phyloP scores from a whole-genome alignment of 2,329 filamentous ascomycete species.

The Thielaviopsis musarum region DNA sequence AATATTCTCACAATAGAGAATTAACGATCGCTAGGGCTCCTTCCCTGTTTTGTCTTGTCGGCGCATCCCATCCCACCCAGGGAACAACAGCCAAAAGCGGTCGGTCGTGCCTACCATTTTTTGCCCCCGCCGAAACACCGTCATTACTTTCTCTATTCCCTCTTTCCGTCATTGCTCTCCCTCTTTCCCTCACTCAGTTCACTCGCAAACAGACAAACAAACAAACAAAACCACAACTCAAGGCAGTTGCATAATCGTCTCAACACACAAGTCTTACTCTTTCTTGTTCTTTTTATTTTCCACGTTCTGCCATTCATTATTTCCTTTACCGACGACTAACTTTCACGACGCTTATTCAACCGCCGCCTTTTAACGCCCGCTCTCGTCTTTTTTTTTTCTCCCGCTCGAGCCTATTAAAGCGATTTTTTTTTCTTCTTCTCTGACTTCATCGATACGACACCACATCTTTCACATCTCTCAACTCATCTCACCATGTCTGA shows the following conservation, averaged over 20 bases:
- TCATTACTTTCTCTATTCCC: not conserved
- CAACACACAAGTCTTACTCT: not conserved
- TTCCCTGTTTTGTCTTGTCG: not conserved
- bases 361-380: not conserved
- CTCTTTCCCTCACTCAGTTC: not conserved
- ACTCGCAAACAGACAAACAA: not conserved
- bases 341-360: not conserved
- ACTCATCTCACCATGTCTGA: slow-evolving; percentile 22
- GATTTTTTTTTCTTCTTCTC: not conserved
- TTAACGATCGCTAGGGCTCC: not conserved
- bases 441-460: not conserved
- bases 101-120: not conserved
- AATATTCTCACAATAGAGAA: not conserved
- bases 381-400: not conserved
- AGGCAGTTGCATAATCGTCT: not conserved
- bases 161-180: not conserved
- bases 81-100: not conserved
- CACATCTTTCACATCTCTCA: not conserved
- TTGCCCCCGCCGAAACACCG: not conserved
- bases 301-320: not conserved
- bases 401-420: not conserved
- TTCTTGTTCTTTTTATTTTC: not conserved
- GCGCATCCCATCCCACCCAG: not conserved
- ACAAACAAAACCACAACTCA: not conserved
- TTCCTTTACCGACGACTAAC: not conserved